Conservation (phyloP, 2,329 filamentous ascomycete genomes). For the Fusarium penzigii region DNA sequence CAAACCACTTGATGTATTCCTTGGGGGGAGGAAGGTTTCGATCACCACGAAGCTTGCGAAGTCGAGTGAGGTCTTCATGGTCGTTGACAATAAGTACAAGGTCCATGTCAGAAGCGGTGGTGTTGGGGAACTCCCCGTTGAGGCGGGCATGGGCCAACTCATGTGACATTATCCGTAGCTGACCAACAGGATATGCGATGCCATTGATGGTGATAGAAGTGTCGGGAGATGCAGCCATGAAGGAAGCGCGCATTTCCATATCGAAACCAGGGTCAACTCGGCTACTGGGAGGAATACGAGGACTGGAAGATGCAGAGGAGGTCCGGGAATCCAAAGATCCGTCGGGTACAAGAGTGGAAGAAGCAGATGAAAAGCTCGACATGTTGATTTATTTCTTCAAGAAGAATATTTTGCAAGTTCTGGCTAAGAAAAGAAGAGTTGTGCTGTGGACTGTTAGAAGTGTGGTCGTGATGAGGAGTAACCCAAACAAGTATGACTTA, state of each 20-base stretch:
- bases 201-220: neutral
- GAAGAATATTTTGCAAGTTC: neutral
- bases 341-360: neutral
- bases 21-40: conserved; percentile 10
- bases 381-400: neutral
- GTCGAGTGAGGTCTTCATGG: conserved; percentile 30
- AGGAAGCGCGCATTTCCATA: neutral
- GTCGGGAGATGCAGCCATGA: neutral
- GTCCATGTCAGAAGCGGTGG: conserved; percentile 29
- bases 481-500: neutral
- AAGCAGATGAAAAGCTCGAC: neutral
- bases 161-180: conserved; percentile 34
- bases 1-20: conserved; percentile 26
- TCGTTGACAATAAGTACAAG: conserved; percentile 33
- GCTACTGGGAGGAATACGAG: conserved; percentile 8
- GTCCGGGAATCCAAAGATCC: conserved; percentile 8
- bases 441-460: neutral
- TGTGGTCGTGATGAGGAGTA: neutral
- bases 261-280: neutral
- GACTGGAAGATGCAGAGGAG: conserved; percentile 25
- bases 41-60: conserved; percentile 30
- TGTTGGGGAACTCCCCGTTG: conserved; percentile 35
- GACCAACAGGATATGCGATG: conserved; percentile 8
- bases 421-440: no score
- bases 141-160: conserved; percentile 33